Base-by-base conservation (phyloP, 2,329 filamentous ascomycete species). In the Colletotrichum agaves region DNA sequence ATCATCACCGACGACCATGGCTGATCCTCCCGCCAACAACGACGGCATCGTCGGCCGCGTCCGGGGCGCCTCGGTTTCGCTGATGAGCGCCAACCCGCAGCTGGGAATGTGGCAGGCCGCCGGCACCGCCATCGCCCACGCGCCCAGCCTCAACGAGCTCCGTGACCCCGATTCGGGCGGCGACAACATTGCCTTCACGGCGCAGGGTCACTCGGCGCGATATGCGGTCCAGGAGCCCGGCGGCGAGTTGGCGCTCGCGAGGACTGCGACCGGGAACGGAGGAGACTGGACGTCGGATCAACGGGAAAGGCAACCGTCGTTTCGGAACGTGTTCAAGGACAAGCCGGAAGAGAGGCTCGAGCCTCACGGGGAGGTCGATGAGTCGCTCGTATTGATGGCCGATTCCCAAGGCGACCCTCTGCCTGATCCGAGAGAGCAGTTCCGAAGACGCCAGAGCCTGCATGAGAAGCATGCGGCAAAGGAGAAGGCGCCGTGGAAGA, bases 81-180 rank as follows among this genome's bases (percentile, higher is more conserved):
- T 76, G 50, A 68, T 75, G 39, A 74, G 74, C 35, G 69, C 70
- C 46, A 76, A 74, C 53, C 74, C 74, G 2, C 74, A 76, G 65
- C 68, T 76, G 44, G 74, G 74, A 61, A 72, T 74, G 62, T 76
- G 74, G 74, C 74, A 75, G 69, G 74, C 74, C 55, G 71, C 74
- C 43, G 74, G 74, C 53, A 75, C 74, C 15, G 74, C 74, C 49
- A 74, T 76, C 53, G 74, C 74, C 13, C 74, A 75, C 47, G 74
- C 74, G 3, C 74, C 74, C 21, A 75, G 73, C 35, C 71, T 75
- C 35, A 72, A 71, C 0, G 74, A 76, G 64, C 72, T 76, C 6
- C 73, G 74, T 56, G 74, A 74, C 55, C 62, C 72, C 17, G 68
- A 74, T 17, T 71, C 70, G 1, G 74, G 74, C 50, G 74, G 71